Conservation (phyloP, 257 asterid genomes). For the Agastache rugosa region DNA sequence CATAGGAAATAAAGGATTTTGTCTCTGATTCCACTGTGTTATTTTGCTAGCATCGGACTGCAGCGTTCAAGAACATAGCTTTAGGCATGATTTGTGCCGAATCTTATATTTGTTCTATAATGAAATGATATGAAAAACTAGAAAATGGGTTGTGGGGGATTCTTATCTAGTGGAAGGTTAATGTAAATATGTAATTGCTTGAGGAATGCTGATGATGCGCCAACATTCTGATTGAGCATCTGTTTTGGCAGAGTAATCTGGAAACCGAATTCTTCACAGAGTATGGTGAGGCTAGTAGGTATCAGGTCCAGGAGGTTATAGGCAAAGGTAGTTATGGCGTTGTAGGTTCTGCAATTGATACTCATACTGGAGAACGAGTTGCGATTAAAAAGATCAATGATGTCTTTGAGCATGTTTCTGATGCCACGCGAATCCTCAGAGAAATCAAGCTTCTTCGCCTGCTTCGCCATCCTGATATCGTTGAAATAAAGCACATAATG, state of each 20-base stretch:
- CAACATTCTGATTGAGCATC: constrained; percentile 27
- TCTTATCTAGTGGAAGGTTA: background rate
- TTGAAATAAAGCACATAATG: constrained; percentile 92
- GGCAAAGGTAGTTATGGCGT: constrained; percentile 99
- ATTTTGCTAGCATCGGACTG: background rate
- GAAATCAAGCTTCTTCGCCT: constrained; percentile 95
- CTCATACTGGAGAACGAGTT: constrained; percentile 87
- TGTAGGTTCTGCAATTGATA: constrained; percentile 87
- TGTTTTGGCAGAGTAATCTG: constrained; percentile 56
- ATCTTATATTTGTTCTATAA: background rate
- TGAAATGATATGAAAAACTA: background rate
- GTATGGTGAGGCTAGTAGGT: constrained; percentile 94
- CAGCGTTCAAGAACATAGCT: constrained; percentile 13
- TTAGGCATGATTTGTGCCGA: constrained; percentile 7
- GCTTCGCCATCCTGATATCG: constrained; percentile 93
- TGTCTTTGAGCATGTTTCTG: constrained; percentile 95
- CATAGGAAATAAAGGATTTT: background rate
- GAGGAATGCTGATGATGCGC: background rate
- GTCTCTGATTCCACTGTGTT: background rate
- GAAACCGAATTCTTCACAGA: constrained; percentile 92
- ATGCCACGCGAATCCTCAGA: constrained; percentile 92
- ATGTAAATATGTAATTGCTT: background rate
- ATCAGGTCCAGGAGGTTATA: constrained; percentile 90
- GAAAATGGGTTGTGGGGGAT: background rate
- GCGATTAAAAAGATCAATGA: constrained; percentile 97